phyloP scores from a whole-genome alignment of 805 yeast species.

The Yarrowia divulgata region DNA sequence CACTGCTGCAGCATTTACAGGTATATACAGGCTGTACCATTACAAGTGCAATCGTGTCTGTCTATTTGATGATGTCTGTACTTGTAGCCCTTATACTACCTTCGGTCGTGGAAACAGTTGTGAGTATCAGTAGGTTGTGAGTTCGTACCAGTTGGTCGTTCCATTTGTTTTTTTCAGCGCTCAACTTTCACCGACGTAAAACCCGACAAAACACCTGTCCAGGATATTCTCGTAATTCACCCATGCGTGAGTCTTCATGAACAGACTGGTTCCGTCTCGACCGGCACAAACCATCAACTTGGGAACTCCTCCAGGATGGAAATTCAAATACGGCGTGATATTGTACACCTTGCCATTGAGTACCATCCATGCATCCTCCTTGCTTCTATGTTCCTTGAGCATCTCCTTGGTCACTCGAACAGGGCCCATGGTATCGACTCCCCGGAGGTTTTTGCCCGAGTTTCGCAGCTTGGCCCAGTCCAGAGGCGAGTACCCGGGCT shows the following conservation, averaged over 20 bases:
- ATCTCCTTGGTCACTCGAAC: constrained; percentile 58
- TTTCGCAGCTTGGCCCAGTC: constrained; percentile 78
- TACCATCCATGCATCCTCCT: constrained; percentile 85
- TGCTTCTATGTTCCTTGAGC: constrained; percentile 62
- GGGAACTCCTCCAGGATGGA: constrained; percentile 92
- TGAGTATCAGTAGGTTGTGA: too few relatives aligned
- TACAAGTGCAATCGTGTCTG: too few relatives aligned
- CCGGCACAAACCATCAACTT: constrained; percentile 84
- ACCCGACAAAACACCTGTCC: constrained; percentile 79
- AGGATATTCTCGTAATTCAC: constrained; percentile 85
- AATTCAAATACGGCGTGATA: constrained; percentile 79
- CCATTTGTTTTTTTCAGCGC: too few relatives aligned
- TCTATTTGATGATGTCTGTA: too few relatives aligned
- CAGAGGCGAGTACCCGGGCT: constrained; percentile 83
- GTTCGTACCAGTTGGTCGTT: too few relatives aligned
- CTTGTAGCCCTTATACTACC: too few relatives aligned
- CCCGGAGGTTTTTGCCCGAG: constrained; percentile 59
- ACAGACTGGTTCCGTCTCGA: constrained; percentile 76
- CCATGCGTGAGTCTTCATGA: constrained; percentile 73
- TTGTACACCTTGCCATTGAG: constrained; percentile 83
- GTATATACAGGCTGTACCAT: too few relatives aligned
- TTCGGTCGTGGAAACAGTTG: too few relatives aligned
- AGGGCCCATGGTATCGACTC: constrained; percentile 44
- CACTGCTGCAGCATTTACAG: too few relatives aligned
- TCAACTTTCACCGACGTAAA: constrained; percentile 46